Base-by-base conservation (phyloP, 1,139 yeast genomes). In the Candida glucosophila region DNA sequence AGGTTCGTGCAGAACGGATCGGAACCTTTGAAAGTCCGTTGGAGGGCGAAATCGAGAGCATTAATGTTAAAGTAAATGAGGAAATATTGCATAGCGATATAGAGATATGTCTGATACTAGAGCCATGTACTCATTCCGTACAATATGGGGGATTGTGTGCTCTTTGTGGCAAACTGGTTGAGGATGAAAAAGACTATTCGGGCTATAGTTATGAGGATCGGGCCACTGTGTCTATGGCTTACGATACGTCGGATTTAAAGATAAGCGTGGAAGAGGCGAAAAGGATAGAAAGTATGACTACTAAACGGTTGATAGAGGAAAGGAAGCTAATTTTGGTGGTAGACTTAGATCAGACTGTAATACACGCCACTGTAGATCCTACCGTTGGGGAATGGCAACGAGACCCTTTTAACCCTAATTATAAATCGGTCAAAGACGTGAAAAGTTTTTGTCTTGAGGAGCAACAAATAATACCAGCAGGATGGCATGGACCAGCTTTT, bases 311-410 rank as follows among this genome's bases (percentile, higher is more conserved):
- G 27, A 52, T 76, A 4, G 51, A 63, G 15, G 82, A 76, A 30
- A 59, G 67, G 33, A 85, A 82, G 45, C 64, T 90, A 37, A 86
- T 90, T 22, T 62, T 90, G 31, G 98, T 90, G 25, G 99, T 90
- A 8, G 99, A 90, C 59, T 64, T 90, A 35, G 99, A 90, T 56
- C 98, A 92, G 52, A 92, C 98, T 0, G 94, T 90, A 5, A 90
- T 90, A 20, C 99, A 90, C 47, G 95, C 97, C 20, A 90, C 97
- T 4, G 96, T 88, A 14, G 98, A 90, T 48, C 96, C 97, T 1
- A 86, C 96, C 0, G 94, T 90, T 19, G 93, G 93, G 1, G 95
- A 85, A 47, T 90, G 98, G 98, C 88, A 83, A 64, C 66, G 67
- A 33, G 96, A 90, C 43, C 79, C 88, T 3, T 49, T 64, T 4